These are phyloP conservation scores for Cryptosporidium viatorum DNA, from an alignment of 169 alveolate species.

Conservation along the genomic window DNA sequence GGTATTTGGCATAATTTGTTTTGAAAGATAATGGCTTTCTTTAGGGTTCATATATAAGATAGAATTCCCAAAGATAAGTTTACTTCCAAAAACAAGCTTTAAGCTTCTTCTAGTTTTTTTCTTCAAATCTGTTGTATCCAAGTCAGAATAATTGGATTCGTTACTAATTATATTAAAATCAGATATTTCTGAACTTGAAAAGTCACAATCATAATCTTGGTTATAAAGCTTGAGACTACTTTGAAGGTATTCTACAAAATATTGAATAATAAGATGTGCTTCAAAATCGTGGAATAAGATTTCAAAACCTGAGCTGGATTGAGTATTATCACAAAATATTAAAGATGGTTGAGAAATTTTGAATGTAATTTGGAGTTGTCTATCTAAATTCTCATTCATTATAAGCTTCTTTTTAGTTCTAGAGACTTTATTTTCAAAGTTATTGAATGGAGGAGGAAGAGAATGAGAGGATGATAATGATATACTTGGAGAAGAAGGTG, in stretches of 20 bases:
- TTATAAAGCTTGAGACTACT: neutral
- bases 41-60: neutral
- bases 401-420: neutral
- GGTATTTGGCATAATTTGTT: constrained; percentile 6
- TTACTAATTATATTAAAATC: neutral
- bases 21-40: neutral
- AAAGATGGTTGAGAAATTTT: constrained; percentile 28
- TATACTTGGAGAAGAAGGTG: constrained; percentile 22
- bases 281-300: constrained; percentile 49
- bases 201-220: neutral
- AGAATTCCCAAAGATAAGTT: constrained; percentile 25
- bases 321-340: constrained; percentile 46
- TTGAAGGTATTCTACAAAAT: constrained; percentile 6
- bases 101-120: constrained; percentile 12
- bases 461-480: neutral
- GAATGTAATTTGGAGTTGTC: constrained; percentile 12
- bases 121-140: neutral
- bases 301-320: constrained; percentile 55
- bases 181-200: neutral
- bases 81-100: constrained; percentile 15
- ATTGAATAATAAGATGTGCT: constrained; percentile 12
- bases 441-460: neutral
- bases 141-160: neutral
- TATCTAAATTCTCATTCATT: constrained; percentile 8
- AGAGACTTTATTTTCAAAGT: neutral